These are phyloP conservation scores for Gliomastix tumulicola DNA, from an alignment of 2,329 filamentous ascomycete genomes.

Conservation along the genomic window DNA sequence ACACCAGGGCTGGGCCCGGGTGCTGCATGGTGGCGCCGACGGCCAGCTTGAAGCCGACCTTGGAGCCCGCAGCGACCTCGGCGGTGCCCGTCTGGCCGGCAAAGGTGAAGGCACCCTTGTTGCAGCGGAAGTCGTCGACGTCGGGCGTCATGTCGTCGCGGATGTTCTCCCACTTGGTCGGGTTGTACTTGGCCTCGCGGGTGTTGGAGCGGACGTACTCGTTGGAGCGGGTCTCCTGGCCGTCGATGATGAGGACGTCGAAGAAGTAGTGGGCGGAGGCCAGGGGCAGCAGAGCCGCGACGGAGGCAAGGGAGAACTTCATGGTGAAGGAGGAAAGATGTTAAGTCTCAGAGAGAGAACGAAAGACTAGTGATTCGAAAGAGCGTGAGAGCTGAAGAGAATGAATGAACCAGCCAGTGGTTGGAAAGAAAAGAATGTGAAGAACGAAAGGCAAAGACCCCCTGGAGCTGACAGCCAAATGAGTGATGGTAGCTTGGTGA, in stretches of 20 bases:
- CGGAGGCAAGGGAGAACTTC: no score
- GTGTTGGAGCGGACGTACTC: conserved; percentile 38
- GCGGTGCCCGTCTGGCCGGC: conserved; percentile 16
- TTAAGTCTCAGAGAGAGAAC: no score
- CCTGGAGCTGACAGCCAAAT: no score
- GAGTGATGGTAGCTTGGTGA: no score
- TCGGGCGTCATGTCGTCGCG: conserved; percentile 22
- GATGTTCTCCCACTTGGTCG: conserved; percentile 13
- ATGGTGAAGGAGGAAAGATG: no score
- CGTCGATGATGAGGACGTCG: conserved; percentile 14
- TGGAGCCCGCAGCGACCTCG: conserved; percentile 21
- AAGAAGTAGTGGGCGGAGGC: conserved; percentile 18
- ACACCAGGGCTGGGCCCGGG: conserved; percentile 23
- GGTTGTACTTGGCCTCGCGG: conserved; percentile 10
- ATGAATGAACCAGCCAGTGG: no score
- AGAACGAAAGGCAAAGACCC: no score
- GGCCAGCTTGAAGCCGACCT: conserved; percentile 24
- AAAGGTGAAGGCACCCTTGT: conserved; percentile 20
- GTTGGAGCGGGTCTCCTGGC: conserved; percentile 34
- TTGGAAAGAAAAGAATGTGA: no score
- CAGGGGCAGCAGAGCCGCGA: no score
- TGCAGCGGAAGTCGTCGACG: conserved; percentile 20
- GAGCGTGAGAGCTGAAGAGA: no score
- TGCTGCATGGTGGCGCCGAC: conserved; percentile 21
- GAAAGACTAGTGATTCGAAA: no score